A percentile compares a stretch with the other conserved stretches of the same genome.
Conservation (phyloP, 306 rosid species). For the Casuarina glauca region DNA sequence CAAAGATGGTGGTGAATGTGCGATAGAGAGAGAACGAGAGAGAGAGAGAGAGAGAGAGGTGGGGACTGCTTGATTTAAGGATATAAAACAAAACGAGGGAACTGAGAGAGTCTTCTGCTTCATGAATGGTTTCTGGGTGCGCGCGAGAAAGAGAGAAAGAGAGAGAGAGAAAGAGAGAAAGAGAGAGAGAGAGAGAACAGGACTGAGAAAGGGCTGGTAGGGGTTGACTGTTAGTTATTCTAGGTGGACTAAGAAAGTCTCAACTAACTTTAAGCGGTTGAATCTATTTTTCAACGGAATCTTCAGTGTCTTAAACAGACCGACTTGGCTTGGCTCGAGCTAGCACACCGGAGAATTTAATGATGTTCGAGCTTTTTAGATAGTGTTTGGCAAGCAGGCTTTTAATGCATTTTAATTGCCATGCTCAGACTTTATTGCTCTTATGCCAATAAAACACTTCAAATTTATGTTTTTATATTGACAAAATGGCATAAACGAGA, state of each 20-base stretch:
- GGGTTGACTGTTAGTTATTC: slow-evolving; percentile 91
- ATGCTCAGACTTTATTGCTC: too few species aligned
- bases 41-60: slow-evolving; percentile 18
- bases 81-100: slow-evolving; percentile 78
- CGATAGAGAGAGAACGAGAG: slow-evolving; percentile 16
- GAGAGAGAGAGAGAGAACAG: not conserved
- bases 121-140: slow-evolving; percentile 25
- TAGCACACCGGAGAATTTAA: slow-evolving; percentile 1
- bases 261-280: slow-evolving; percentile 74
- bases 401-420: not conserved
- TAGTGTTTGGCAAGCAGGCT: not conserved
- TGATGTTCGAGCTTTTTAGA: not conserved
- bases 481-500: too few species aligned
- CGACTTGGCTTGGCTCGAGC: slow-evolving; percentile 2
- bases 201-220: slow-evolving; percentile 55
- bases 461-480: too few species aligned
- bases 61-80: slow-evolving; percentile 65
- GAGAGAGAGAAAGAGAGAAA: not conserved
- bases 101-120: slow-evolving; percentile 22
- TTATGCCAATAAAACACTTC: too few species aligned
- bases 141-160: not conserved
- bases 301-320: slow-evolving; percentile 18
- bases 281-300: slow-evolving; percentile 62
- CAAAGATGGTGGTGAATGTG: slow-evolving; percentile 2
- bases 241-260: slow-evolving; percentile 25